These are phyloP conservation scores for Dothideomycetidae sp. DNA, from an alignment of 2,329 filamentous ascomycete genomes.

Conservation along the genomic window DNA sequence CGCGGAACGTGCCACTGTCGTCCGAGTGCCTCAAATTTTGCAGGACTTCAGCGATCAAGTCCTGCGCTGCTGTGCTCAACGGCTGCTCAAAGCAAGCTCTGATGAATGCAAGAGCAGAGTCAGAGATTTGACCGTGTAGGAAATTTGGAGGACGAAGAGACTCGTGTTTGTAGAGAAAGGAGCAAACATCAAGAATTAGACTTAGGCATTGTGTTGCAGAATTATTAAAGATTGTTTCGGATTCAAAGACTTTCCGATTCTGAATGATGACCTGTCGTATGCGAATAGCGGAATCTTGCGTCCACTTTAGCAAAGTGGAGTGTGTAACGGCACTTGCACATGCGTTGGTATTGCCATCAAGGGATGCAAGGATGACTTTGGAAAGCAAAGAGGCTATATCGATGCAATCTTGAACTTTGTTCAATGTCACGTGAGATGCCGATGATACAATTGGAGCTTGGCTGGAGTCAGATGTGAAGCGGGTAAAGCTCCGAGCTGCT, in stretches of 20 bases:
- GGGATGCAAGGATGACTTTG: neutral
- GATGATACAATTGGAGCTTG: conserved; percentile 18
- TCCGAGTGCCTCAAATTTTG: neutral
- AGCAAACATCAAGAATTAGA: neutral
- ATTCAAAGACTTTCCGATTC: neutral
- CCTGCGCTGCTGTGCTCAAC: neutral
- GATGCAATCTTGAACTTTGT: neutral
- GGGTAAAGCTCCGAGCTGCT: conserved; percentile 25
- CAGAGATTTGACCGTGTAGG: neutral
- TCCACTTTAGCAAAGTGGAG: neutral
- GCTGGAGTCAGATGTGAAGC: conserved; percentile 26
- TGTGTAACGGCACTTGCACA: neutral
- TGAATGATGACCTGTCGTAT: neutral
- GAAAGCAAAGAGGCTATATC: neutral
- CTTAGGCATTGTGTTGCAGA: neutral
- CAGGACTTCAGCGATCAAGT: neutral
- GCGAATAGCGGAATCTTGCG: neutral
- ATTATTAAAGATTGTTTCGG: neutral
- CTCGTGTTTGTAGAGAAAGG: neutral
- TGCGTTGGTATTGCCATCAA: neutral
- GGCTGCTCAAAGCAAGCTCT: neutral
- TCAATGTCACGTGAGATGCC: neutral
- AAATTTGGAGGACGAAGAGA: neutral
- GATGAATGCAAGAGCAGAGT: neutral
- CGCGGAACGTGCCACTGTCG: neutral